Evolutionary conservation across 2,329 filamentous ascomycete species (phyloP).

Genomic region (Nemania bipapillata): DNA sequence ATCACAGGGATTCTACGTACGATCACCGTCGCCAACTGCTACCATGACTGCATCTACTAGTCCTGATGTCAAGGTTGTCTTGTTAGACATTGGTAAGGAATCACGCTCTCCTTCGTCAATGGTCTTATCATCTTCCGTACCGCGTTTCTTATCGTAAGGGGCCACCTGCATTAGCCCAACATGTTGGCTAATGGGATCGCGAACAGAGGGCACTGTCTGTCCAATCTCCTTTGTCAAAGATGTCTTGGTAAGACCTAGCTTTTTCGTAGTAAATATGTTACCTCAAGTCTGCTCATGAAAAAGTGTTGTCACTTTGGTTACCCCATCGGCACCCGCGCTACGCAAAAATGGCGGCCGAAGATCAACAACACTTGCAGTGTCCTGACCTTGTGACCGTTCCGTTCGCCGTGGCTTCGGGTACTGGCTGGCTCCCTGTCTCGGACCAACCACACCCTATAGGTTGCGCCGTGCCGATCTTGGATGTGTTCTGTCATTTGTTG

Average conservation of each 20-base stretch:
- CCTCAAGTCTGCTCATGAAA: conserved; percentile 9
- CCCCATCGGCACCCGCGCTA: conserved; percentile 38
- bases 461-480: conserved; percentile 28
- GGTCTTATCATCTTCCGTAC: conserved; percentile 39
- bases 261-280: conserved; percentile 25
- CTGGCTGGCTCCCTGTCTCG: conserved; percentile 28
- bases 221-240: conserved; percentile 87
- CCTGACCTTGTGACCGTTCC: conserved; percentile 35
- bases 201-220: conserved; percentile 80
- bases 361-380: conserved; percentile 39
- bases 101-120: conserved; percentile 36
- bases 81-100: conserved; percentile 69
- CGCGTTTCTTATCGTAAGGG: conserved; percentile 39
- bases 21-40: conserved; percentile 22
- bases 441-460: conserved; percentile 19
- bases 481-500: conserved; percentile 30
- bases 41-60: conserved; percentile 51
- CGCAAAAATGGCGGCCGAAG: conserved; percentile 36
- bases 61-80: conserved; percentile 57
- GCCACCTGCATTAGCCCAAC: conserved; percentile 51
- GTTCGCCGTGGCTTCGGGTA: conserved; percentile 32
- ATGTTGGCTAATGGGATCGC: conserved; percentile 56
- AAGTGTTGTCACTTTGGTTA: conserved; percentile 19
- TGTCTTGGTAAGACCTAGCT: conserved; percentile 72
- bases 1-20: conserved; percentile 15